A percentile compares a stretch with the other conserved stretches of the same genome.
Evolutionary conservation across 2,329 filamentous ascomycete genomes (phyloP).

Genomic region (Apiospora pterosperma): DNA sequence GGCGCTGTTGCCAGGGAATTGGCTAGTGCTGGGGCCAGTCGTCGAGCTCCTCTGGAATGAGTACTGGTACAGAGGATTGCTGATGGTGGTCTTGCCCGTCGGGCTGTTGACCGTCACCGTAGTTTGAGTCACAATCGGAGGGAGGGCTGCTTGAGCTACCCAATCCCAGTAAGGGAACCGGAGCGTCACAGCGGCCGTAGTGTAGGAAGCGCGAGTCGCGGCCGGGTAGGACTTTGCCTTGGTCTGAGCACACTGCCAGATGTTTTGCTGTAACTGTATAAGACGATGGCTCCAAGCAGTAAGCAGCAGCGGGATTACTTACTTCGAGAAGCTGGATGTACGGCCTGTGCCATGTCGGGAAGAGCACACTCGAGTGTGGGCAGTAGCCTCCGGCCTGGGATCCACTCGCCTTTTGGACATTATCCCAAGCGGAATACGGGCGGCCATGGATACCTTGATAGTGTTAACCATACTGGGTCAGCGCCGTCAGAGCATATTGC

Average conservation of each 20-base stretch:
- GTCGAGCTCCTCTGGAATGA: neutral
- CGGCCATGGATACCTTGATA: slow-evolving; percentile 10
- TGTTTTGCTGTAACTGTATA: slow-evolving; percentile 12
- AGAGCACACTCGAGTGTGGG: slow-evolving; percentile 20
- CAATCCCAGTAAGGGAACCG: slow-evolving; percentile 11
- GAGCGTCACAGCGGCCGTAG: slow-evolving; percentile 3
- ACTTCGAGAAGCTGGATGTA: slow-evolving; percentile 25
- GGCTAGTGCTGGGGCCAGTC: neutral
- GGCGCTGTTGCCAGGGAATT: neutral
- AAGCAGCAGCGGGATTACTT: neutral
- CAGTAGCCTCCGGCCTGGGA: slow-evolving; percentile 19
- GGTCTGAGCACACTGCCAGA: slow-evolving; percentile 3
- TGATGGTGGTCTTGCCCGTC: neutral
- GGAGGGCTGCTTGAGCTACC: slow-evolving; percentile 12
- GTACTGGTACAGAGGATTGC: slow-evolving; percentile 4
- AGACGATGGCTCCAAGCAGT: slow-evolving; percentile 4
- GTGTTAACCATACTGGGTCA: neutral
- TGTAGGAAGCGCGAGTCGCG: neutral
- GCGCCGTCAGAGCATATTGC: neutral
- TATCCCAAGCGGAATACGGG: slow-evolving; percentile 11
- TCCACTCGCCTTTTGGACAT: slow-evolving; percentile 8
- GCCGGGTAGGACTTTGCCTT: neutral
- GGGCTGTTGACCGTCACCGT: neutral
- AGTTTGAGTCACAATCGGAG: slow-evolving; percentile 10
- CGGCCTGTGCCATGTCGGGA: slow-evolving; percentile 25